Evolutionary conservation across 306 rosid species (phyloP).

Genomic region (Inga oerstediana): DNA sequence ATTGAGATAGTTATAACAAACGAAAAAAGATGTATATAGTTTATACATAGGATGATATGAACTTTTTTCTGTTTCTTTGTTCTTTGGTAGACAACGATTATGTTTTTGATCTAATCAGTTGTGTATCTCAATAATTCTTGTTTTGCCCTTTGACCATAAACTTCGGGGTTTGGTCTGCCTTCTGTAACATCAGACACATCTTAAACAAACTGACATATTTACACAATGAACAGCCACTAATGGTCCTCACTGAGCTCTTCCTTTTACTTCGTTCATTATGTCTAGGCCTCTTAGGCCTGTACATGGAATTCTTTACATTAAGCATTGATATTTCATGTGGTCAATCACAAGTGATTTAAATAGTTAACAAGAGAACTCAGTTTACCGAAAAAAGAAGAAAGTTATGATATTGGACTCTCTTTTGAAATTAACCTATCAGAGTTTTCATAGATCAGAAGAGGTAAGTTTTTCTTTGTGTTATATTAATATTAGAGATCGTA

Average conservation of each 20-base stretch:
- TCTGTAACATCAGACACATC: background rate
- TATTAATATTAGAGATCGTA: too few species aligned
- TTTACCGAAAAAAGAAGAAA: background rate
- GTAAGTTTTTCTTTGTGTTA: background rate
- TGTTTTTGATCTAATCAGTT: constrained; percentile 37
- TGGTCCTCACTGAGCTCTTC: background rate
- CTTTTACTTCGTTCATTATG: background rate
- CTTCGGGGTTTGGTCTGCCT: constrained; percentile 26
- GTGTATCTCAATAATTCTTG: constrained; percentile 5
- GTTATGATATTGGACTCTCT: background rate
- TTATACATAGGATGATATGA: constrained; percentile 33
- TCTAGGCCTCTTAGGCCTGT: too few species aligned
- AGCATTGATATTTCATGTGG: background rate
- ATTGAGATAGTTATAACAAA: constrained; percentile 33
- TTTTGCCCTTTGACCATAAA: constrained; percentile 2
- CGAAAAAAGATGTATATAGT: constrained; percentile 38
- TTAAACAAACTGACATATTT: constrained; percentile 22
- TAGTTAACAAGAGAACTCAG: background rate
- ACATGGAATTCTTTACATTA: background rate
- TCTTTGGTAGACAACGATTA: constrained; percentile 12
- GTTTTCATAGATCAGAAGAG: background rate
- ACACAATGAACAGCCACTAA: background rate
- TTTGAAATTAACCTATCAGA: background rate
- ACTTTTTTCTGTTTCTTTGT: background rate
- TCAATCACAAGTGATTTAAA: background rate